Conservation (phyloP, 164 flowering plant genomes). For the Annona cherimola region DNA sequence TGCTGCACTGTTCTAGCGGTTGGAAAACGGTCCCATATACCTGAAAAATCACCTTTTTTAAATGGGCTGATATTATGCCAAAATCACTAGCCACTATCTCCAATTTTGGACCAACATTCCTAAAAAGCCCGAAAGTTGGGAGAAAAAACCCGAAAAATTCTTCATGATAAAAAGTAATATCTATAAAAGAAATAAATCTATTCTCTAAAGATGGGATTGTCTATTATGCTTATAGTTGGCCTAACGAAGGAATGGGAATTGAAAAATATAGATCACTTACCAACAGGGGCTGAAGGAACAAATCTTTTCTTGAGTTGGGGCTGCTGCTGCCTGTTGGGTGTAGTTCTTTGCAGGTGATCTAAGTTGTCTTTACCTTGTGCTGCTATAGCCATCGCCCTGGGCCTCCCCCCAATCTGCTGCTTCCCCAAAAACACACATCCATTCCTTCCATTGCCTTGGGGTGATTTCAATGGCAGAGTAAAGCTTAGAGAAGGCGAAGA, state of each 20-base stretch:
- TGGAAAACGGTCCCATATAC: slow-evolving; percentile 76
- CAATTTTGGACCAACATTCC: not conserved
- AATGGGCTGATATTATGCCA: not conserved
- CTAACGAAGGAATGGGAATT: not conserved
- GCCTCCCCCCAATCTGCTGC: not conserved
- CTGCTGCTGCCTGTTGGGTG: slow-evolving; percentile 24
- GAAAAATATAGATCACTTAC: slow-evolving; percentile 12
- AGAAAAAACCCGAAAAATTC: not conserved
- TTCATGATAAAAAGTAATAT: not conserved
- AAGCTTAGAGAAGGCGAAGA: slow-evolving; percentile 24
- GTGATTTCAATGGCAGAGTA: slow-evolving; percentile 24
- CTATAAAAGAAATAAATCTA: not conserved
- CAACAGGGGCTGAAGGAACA: slow-evolving; percentile 34
- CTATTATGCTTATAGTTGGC: not conserved
- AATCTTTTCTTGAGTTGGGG: slow-evolving; percentile 16
- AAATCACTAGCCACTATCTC: not conserved
- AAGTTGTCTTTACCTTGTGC: slow-evolving; percentile 39
- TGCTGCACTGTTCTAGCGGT: slow-evolving; percentile 75
- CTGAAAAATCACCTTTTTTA: slow-evolving; percentile 22
- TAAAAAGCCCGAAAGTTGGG: no score
- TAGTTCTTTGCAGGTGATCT: slow-evolving; percentile 48
- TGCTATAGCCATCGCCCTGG: slow-evolving; percentile 32
- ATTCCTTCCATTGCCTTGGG: slow-evolving; percentile 5
- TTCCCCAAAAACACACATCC: not conserved
- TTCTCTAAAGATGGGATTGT: not conserved